Evolutionary conservation across 2,329 filamentous ascomycete species (phyloP), one percentile per base, ranked within the genome.

Genomic region (Penicillium thymicola): DNA sequence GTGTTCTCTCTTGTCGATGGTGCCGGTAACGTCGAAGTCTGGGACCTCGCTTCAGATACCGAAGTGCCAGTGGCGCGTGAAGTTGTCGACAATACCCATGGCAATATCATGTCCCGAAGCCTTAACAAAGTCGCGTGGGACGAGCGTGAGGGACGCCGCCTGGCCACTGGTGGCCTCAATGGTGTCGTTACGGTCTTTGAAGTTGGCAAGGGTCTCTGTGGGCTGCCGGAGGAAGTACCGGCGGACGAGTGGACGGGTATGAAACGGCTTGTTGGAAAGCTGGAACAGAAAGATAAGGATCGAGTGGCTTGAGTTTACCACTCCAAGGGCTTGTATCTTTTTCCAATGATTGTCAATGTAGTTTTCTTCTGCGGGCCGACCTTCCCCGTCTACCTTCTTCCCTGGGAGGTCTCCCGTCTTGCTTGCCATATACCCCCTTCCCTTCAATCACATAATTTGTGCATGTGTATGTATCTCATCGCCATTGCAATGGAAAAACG

Each of bases 71-170:
- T 95, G 1, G 89, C 90, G 48, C 88, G 88, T 43, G 52, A 55
- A 16, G 38, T 55, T 36, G 52, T 50, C 11, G 52, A 55, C 63
- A 88, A 92, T 64, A 85, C 85, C 50, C 86, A 59, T 76, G 84
- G 73, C 61, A 84, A 85, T 28, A 85, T 90, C 72, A 81, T 93
- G 66, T 89, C 88, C 56, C 89, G 90, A 77, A 96, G 92, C 71
- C 76, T 99, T 67, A 99, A 99, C 75, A 96, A 94, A 78, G 80
- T 97, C 42, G 89, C 91, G 0, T 99, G 94, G 94, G 94, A 99
- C 76, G 86, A 87, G 67, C 88, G 85, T 43, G 92, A 97, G 70
- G 95, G 94, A 47, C 89, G 89, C 74, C 84, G 90, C 50, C 78
- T 97, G 49, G 94, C 93, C 1, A 92, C 92, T 0, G 95, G 94